A percentile compares a stretch with the other conserved stretches of the same genome.
These are phyloP conservation scores for Xanthoconium purpureum DNA, from an alignment of 768 basidiomycete species.

Conservation along the genomic window DNA sequence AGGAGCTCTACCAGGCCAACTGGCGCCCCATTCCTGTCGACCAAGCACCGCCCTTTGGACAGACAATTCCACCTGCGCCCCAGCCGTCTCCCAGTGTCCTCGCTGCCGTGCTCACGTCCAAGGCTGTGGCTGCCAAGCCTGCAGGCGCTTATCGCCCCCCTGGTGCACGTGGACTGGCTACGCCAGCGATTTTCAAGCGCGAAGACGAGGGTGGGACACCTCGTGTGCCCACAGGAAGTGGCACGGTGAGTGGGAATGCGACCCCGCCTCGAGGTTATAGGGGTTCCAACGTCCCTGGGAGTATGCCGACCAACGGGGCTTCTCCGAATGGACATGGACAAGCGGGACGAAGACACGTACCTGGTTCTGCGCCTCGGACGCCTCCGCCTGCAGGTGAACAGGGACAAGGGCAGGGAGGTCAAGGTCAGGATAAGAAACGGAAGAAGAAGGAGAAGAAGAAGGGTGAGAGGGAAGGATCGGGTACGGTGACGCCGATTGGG, in stretches of 20 bases:
- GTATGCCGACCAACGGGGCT: constrained; percentile 36
- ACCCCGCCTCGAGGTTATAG: constrained; percentile 65
- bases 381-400: constrained; percentile 45
- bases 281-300: constrained; percentile 53
- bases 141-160: constrained; percentile 92
- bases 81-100: constrained; percentile 57
- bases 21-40: constrained; percentile 80
- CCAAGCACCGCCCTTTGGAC: constrained; percentile 63
- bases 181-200: constrained; percentile 85
- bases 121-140: constrained; percentile 58
- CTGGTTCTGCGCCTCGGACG: constrained; percentile 61
- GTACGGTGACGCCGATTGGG: constrained; percentile 30
- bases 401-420: constrained; percentile 25
- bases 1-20: constrained; percentile 86
- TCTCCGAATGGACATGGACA: constrained; percentile 31
- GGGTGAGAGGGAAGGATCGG: constrained; percentile 33
- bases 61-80: constrained; percentile 65
- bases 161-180: constrained; percentile 84
- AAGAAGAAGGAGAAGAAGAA: constrained; percentile 62
- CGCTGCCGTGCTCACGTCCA: constrained; percentile 46
- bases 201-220: constrained; percentile 84
- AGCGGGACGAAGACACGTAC: constrained; percentile 48
- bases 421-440: constrained; percentile 37
- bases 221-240: constrained; percentile 41
- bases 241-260: constrained; percentile 43